Base-by-base conservation (phyloP, 306 rosid species). In the Herpetospermum pedunculosum region DNA sequence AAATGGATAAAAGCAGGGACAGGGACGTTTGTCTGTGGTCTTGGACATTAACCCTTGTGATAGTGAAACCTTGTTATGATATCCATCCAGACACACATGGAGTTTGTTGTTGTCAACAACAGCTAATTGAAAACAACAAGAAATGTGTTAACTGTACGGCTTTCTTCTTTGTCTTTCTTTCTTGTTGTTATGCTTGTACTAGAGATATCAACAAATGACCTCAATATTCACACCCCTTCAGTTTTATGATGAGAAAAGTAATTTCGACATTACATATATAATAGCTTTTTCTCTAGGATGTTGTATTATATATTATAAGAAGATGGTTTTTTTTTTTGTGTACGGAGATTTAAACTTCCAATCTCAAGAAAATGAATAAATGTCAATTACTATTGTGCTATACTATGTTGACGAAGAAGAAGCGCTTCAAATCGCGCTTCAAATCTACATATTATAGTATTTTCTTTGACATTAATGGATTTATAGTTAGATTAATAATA, bases 101-200 rank as follows among this genome's bases (percentile, higher is more conserved):
- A 13, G 9, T 62, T 37, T 16, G 29, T n/a, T 37, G 48, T 19
- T 37, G 48, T 34, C 46, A 64, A 34, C 71, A 37, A 64, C 68
- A 60, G 48, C 71, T 64, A 35, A 38, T 35, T 64, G 49, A 64
- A 64, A 64, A 64, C 29, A 64, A 64, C 47, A 64, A 64, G 49
- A 21, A 64, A 64, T 62, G 16, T 53, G 44, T 62, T 62, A 26
- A 62, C 6, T 8, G 44, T 18, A 32, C 28, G 69, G 44, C 69
- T 62, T 32, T 62, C 26, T 32, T 62, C 15, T 34, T 34, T 62
- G 44, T 18, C 25, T 34, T 60, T 62, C 44, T 34, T 18, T 62
- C 25, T 62, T 7, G 14, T 60, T 32, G 1, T 60, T 32, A 8
- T 60, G 43, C 43, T 12, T 58, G 1, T 13, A 0, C 64, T 26